Evolutionary conservation across 2,329 filamentous ascomycete genomes (phyloP).

Genomic region (Alternaria arbusti): DNA sequence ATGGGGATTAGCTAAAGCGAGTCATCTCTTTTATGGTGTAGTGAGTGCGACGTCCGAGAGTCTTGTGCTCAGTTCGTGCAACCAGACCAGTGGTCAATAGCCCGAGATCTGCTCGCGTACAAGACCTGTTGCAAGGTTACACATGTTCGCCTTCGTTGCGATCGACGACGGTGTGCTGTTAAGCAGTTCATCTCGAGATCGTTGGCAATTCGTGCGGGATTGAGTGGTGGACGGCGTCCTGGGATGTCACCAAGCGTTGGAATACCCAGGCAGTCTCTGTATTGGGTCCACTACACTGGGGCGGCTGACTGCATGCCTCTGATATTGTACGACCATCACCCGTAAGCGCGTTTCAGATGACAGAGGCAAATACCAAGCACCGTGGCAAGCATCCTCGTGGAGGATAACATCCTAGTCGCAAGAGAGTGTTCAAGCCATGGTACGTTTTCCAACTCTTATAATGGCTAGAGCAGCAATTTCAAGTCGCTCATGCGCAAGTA

Average conservation of each 20-base stretch:
- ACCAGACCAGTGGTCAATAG: slow-evolving; percentile 28
- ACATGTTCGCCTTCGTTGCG: slow-evolving; percentile 22
- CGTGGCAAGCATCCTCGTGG: slow-evolving; percentile 35
- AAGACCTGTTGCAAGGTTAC: slow-evolving; percentile 26
- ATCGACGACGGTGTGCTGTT: not conserved
- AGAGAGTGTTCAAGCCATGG: slow-evolving; percentile 8
- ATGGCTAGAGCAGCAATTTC: slow-evolving; percentile 1
- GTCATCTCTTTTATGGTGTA: slow-evolving; percentile 36
- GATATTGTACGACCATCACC: slow-evolving; percentile 10
- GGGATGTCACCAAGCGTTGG: not conserved
- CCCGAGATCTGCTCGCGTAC: slow-evolving; percentile 20
- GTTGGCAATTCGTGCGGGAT: not conserved
- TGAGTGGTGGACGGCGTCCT: not conserved
- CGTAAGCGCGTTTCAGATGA: slow-evolving; percentile 37
- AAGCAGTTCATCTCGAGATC: not conserved
- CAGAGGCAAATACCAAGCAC: slow-evolving; percentile 31
- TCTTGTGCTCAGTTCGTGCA: slow-evolving; percentile 35
- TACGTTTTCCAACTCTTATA: slow-evolving; percentile 5
- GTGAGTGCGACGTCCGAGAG: slow-evolving; percentile 43
- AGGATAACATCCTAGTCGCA: not conserved
- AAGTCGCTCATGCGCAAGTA: slow-evolving; percentile 6
- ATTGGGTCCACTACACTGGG: not conserved
- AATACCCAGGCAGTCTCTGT: not conserved
- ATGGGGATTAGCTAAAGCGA: slow-evolving; percentile 28
- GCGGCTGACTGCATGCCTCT: slow-evolving; percentile 10